Evolutionary conservation across 2,329 filamentous ascomycete species (phyloP).

Genomic region (Aspergillus sclerotialis): DNA sequence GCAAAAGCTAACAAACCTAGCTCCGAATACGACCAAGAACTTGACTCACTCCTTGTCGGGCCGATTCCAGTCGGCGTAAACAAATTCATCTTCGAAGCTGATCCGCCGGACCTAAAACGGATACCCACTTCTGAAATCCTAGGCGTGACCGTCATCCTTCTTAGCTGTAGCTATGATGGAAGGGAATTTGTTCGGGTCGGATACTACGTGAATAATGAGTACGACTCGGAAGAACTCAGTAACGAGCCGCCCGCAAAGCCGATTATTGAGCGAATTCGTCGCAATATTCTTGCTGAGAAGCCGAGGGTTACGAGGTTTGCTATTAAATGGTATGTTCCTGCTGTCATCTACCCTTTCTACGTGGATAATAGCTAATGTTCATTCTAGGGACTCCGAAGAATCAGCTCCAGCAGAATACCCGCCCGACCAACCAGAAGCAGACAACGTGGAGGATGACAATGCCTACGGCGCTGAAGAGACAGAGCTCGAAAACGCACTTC

Average conservation of each 20-base stretch:
- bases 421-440: constrained; percentile 94
- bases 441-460: constrained; percentile 74
- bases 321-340: constrained; percentile 76
- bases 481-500: constrained; percentile 60
- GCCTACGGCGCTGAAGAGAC: constrained; percentile 88
- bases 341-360: no score
- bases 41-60: constrained; percentile 91
- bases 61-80: constrained; percentile 97
- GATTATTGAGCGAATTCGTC: constrained; percentile 80
- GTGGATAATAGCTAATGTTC: no score
- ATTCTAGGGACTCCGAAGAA: constrained; percentile 84
- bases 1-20: no score
- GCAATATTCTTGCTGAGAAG: constrained; percentile 94
- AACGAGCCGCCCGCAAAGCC: constrained; percentile 88
- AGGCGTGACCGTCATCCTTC: constrained; percentile 91
- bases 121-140: constrained; percentile 94
- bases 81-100: constrained; percentile 97
- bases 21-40: constrained; percentile 95
- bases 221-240: constrained; percentile 82
- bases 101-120: constrained; percentile 78
- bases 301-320: constrained; percentile 94
- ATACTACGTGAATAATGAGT: constrained; percentile 99
- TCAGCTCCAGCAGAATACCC: constrained; percentile 93
- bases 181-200: constrained; percentile 96
- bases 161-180: constrained; percentile 93